Base-by-base conservation (phyloP, 768 basidiomycete genomes). In the Tephrocybe sp. region DNA sequence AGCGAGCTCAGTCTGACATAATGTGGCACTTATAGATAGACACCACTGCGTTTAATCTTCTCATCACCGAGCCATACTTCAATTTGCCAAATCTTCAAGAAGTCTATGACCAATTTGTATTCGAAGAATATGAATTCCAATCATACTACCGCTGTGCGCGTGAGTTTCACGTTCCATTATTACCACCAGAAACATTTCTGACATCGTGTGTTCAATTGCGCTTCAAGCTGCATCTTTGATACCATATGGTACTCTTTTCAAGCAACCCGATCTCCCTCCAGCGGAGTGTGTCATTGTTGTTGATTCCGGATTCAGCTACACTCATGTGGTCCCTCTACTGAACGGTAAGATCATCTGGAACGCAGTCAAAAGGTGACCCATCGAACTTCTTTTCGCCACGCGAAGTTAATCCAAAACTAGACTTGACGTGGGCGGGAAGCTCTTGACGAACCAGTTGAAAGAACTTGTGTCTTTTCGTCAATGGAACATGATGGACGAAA, bases 401-500 rank as follows among this genome's bases (percentile, higher is more conserved):
- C 49, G 18, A 31, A 34, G 38, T 21, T 34, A 23, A 51, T n/a
- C 42, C 51, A 11, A 60, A 48, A 21, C 50, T 8, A 95, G 94
- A 61, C 82, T 98, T 66, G 93, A 97, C 61, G 85, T 97, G 15
- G 94, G 95, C 44, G 95, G 94, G 40, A 97, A 98, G 70, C 77
- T 98, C 9, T 67, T 98, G 49, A 97, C 94, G 21, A 97, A 98
- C 68, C 90, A 95, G 44, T 78, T 98, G 19, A 97, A 97, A 63
- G 91, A 94, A 62, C 77, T 94, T 38, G 82, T 94, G 4, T 95
- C 93, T 11, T 97, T 89, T 65, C 84, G 95, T 37, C 94, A 97
- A 63, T 97, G 91, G 90, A 91, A 97, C 66, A 92, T 97, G 90
- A 94, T 94, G 85, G 93, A 97, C 61, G 88, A 97, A 65, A 94